Conservation (phyloP, 176 grass and related monocot species). For the Tillandsia leiboldiana region DNA sequence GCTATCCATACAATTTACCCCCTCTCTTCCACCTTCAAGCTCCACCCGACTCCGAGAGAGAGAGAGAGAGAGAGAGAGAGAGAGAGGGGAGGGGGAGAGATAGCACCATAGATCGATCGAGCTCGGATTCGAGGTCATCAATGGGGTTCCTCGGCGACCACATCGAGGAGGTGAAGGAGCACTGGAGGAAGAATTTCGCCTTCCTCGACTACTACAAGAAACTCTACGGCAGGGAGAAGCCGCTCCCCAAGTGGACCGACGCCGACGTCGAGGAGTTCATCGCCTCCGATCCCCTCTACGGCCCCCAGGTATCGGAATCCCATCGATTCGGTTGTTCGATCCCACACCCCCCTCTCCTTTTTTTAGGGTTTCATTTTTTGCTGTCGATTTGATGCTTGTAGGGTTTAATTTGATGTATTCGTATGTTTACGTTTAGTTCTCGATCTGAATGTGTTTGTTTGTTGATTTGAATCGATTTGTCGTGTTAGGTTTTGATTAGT, state of each 20-base stretch:
- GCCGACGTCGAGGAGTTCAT: conserved; percentile 91
- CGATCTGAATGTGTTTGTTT: neutral
- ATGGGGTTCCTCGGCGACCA: conserved; percentile 51
- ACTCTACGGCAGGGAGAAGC: conserved; percentile 58
- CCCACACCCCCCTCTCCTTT: no score
- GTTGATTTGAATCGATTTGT: no score
- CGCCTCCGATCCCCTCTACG: conserved; percentile 69
- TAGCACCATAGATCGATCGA: neutral
- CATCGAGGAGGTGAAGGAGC: conserved; percentile 73
- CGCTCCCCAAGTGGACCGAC: conserved; percentile 77
- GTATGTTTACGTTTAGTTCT: neutral
- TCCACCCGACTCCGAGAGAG: neutral
- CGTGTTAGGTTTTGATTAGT: no score
- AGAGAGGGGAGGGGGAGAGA: neutral
- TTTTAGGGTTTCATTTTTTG: neutral
- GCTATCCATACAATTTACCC: no score
- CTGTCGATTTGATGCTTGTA: neutral
- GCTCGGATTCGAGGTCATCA: conserved; percentile 4
- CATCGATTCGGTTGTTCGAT: neutral
- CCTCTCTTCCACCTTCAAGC: no score
- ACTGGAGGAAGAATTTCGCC: conserved; percentile 85
- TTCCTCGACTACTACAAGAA: conserved; percentile 99
- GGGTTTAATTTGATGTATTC: neutral
- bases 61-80: conserved; percentile 2
- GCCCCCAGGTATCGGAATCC: conserved; percentile 49